Percentiles rank a stretch among this genome's conserved stretches.
These are phyloP conservation scores for Camelina laxa DNA, from an alignment of 345 rosid genomes.

Conservation along the genomic window DNA sequence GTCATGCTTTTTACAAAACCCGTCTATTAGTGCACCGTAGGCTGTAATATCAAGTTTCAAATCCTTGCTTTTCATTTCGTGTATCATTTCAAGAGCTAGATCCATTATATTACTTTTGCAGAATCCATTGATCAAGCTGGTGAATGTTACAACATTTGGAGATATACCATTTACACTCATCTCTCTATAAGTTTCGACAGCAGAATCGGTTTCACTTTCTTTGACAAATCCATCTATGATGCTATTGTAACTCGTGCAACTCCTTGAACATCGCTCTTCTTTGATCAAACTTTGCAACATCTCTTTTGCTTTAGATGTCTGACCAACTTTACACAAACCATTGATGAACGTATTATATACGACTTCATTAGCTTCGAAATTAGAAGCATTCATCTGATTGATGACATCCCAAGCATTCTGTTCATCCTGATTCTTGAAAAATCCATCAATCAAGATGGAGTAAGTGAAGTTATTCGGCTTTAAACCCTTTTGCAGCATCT, in stretches of 20 bases:
- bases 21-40: slow-evolving; percentile 66
- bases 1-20: slow-evolving; percentile 60
- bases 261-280: slow-evolving; percentile 52
- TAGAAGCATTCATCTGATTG: slow-evolving; percentile 53
- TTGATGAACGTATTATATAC: slow-evolving; percentile 60
- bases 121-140: slow-evolving; percentile 64
- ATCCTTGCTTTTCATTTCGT: slow-evolving; percentile 65
- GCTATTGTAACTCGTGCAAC: slow-evolving; percentile 59
- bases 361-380: slow-evolving; percentile 57
- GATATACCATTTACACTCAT: slow-evolving; percentile 58
- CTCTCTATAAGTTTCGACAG: slow-evolving; percentile 53
- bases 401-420: slow-evolving; percentile 53
- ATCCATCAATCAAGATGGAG: slow-evolving; percentile 66
- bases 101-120: slow-evolving; percentile 54
- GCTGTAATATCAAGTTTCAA: slow-evolving; percentile 58
- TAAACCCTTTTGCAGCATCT: slow-evolving; percentile 52
- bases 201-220: slow-evolving; percentile 55
- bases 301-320: slow-evolving; percentile 56
- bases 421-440: slow-evolving; percentile 56
- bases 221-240: slow-evolving; percentile 67
- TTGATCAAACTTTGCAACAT: slow-evolving; percentile 49
- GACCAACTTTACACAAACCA: slow-evolving; percentile 68
- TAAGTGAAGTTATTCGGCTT: slow-evolving; percentile 63
- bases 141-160: slow-evolving; percentile 58
- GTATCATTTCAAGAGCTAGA: slow-evolving; percentile 55